Base-by-base conservation (phyloP, 2,329 filamentous ascomycete species). In the Lojkania enalia region DNA sequence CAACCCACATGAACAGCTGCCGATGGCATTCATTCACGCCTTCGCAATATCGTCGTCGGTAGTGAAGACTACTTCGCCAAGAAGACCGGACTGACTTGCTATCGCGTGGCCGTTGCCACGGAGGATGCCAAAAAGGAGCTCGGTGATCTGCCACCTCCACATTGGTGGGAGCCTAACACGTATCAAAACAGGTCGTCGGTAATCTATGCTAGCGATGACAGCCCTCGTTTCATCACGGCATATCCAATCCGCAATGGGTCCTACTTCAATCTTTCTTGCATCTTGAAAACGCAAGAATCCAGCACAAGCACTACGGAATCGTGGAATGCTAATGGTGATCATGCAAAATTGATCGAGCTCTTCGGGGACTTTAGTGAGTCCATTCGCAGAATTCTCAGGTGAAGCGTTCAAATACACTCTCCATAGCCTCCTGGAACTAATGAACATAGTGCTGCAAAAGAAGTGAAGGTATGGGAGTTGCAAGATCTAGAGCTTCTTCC, bases 271-370 rank as follows among this genome's bases (percentile, higher is more conserved):
- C 21, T 49, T 18, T 42, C 42, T 11, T 49, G 47, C 20, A 33
- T 44, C 37, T 21, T 49, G n/a, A 37, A 19, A 11, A 29, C 33
- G 12, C 2, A 32, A n/a, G 19, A 35, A 11, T 35, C 27, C 3
- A 36, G n/a, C 3, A 23, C 25, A 14, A 32, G 30, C 14, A 23
- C n/a, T 12, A 31, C 42, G 4, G 37, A 58, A 11, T 72, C 66
- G 0, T 76, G 71, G 72, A 66, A 65, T 2, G 62, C 66, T 2
- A 52, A 62, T 15, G 73, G 69, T 2, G 58, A 61, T 6, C 39
- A 61, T 1, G 42, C 57, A 9, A 57, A 65, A 32, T 57, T 76
- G 20, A 48, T 72, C 1, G 60, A 68, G 18, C 65, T 62, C 0
- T 76, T 67, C 41, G 42, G 52, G 1, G 69, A 69, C 4, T 75